Conservation (phyloP, 495 filamentous ascomycete genomes). For the Eremomyces bilateralis region DNA sequence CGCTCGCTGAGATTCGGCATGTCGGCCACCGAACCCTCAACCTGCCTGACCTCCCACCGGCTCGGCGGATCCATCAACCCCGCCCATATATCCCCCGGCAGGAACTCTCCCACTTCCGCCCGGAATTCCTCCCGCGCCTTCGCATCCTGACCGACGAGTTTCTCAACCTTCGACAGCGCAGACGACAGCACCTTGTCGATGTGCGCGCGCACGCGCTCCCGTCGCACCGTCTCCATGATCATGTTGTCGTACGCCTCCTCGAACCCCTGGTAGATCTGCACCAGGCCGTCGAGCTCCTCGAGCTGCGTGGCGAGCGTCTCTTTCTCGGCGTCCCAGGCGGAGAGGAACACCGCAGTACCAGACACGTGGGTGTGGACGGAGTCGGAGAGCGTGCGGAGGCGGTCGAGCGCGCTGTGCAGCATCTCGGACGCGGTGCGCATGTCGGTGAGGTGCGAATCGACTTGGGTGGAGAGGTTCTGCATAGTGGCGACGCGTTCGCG, state of each 20-base stretch:
- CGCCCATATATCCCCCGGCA: constrained; percentile 82
- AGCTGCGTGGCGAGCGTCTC: constrained; percentile 42
- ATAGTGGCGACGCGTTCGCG: constrained; percentile 53
- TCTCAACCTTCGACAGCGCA: constrained; percentile 51
- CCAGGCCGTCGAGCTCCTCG: constrained; percentile 48
- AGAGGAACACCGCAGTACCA: constrained; percentile 46
- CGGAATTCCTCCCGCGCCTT: constrained; percentile 59
- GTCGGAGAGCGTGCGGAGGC: constrained; percentile 2
- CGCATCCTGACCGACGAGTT: constrained; percentile 48
- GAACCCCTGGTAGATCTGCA: constrained; percentile 65
- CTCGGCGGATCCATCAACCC: constrained; percentile 39
- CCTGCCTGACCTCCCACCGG: constrained; percentile 36
- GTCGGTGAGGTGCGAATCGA: constrained; percentile 36
- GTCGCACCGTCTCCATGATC: constrained; percentile 57
- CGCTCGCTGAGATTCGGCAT: no score
- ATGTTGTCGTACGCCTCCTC: constrained; percentile 63
- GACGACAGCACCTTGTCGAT: constrained; percentile 54
- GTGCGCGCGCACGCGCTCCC: constrained; percentile 45
- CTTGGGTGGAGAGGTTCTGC: constrained; percentile 39
- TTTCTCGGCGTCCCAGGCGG: constrained; percentile 55
- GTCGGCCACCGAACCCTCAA: no score
- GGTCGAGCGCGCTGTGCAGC: constrained; percentile 1
- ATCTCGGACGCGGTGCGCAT: constrained; percentile 25
- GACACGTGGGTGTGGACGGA: constrained; percentile 32
- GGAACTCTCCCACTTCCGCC: constrained; percentile 59